Percentiles rank a stretch among this genome's conserved stretches.
phyloP scores from a whole-genome alignment of 1,284 basidiomycete species.

The Trichosporon faecale region DNA sequence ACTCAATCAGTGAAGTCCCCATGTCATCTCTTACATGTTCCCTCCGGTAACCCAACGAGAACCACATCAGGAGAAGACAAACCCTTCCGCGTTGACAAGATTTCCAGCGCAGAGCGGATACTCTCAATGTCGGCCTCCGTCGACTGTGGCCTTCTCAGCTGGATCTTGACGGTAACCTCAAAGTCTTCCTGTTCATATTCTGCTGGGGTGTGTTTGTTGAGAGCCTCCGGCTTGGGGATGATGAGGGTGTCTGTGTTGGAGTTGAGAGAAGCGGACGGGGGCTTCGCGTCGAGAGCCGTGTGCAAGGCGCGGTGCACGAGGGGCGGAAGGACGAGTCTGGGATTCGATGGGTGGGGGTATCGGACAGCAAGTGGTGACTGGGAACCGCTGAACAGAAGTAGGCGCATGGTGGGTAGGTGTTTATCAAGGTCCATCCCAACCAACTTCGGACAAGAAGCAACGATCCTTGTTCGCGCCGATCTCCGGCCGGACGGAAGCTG shows the following conservation, averaged over 20 bases:
- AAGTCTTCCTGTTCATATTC: conserved; percentile 25
- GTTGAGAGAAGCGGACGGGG: conserved; percentile 24
- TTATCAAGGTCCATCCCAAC: not conserved
- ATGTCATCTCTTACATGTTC: conserved; percentile 20
- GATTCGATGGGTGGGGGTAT: conserved; percentile 42
- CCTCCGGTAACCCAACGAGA: conserved; percentile 36
- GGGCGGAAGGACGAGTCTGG: conserved; percentile 39
- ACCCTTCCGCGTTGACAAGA: conserved; percentile 33
- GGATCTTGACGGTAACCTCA: conserved; percentile 50
- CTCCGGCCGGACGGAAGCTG: not conserved
- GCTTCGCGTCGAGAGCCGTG: conserved; percentile 38
- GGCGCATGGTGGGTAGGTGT: conserved; percentile 21
- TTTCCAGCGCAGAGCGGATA: conserved; percentile 30
- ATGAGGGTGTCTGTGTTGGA: conserved; percentile 19
- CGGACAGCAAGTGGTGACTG: conserved; percentile 43
- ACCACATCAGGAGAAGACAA: conserved; percentile 35
- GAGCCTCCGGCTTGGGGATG: conserved; percentile 37
- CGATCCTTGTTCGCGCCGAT: not conserved
- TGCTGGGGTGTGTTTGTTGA: conserved; percentile 30
- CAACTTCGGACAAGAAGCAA: not conserved
- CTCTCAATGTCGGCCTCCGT: conserved; percentile 12
- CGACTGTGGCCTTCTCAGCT: conserved; percentile 26
- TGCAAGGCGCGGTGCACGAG: conserved; percentile 50
- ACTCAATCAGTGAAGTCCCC: conserved; percentile 14
- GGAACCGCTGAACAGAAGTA: conserved; percentile 47